Evolutionary conservation across 2,329 filamentous ascomycete genomes (phyloP).

Genomic region (Pseudocercospora crystallina): DNA sequence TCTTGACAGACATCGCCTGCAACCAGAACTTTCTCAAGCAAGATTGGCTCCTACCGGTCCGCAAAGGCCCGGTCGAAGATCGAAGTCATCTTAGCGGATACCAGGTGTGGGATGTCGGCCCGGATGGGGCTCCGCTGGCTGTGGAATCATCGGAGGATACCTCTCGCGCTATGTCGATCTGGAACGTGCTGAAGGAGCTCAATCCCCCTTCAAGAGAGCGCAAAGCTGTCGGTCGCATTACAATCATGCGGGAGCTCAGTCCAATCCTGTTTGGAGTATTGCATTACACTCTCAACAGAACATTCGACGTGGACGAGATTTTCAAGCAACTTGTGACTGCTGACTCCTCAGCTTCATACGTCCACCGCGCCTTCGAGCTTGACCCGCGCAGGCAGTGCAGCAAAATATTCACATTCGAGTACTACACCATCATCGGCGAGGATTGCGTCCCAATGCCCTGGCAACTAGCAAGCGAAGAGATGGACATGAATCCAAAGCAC

Average conservation of each 20-base stretch:
- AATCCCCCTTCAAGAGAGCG: conserved; percentile 42
- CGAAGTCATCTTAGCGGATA: conserved; percentile 49
- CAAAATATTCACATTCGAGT: conserved; percentile 65
- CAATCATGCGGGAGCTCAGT: conserved; percentile 61
- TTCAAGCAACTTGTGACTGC: conserved; percentile 56
- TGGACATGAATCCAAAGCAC: conserved; percentile 46
- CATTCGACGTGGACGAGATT: conserved; percentile 64
- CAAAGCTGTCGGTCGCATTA: conserved; percentile 57
- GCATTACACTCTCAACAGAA: conserved; percentile 57
- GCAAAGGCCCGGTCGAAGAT: conserved; percentile 44
- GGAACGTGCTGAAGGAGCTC: conserved; percentile 38
- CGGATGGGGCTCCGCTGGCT: conserved; percentile 45
- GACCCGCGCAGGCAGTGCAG: conserved; percentile 53
- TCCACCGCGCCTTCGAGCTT: conserved; percentile 46
- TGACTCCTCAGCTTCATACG: conserved; percentile 41
- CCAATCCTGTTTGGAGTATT: conserved; percentile 60
- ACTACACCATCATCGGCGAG: conserved; percentile 61
- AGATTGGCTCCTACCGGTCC: conserved; percentile 44
- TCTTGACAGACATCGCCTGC: conserved; percentile 45
- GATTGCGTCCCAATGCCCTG: conserved; percentile 59
- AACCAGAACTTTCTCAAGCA: conserved; percentile 47
- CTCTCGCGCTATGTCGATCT: conserved; percentile 36
- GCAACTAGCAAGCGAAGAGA: conserved; percentile 55
- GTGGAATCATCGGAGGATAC: conserved; percentile 36
- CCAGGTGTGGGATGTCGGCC: conserved; percentile 58